Percentiles rank a stretch among this genome's conserved stretches.
phyloP scores from a whole-genome alignment of 768 basidiomycete species.

The Amanita rubescens region DNA sequence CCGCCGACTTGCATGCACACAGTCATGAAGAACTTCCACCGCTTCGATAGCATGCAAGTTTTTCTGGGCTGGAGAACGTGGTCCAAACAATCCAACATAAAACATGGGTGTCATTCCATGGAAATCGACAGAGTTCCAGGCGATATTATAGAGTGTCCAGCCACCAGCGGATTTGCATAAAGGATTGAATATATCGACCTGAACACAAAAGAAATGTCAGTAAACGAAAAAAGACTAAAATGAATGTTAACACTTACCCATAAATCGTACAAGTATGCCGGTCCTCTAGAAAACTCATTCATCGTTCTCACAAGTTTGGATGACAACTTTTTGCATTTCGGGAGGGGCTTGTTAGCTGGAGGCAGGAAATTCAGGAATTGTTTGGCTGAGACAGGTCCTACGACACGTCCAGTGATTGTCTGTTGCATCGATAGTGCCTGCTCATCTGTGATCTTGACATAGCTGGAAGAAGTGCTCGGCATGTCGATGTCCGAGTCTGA shows the following conservation, averaged over 20 bases:
- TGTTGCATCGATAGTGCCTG: neutral
- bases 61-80: neutral
- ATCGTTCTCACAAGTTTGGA: neutral
- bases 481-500: too few species aligned
- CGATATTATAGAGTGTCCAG: neutral
- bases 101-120: neutral
- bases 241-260: neutral
- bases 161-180: neutral
- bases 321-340: neutral
- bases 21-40: slow-evolving; percentile 1
- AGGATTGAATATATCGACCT: neutral
- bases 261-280: neutral
- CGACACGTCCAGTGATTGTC: neutral
- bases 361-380: slow-evolving; percentile 1
- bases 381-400: neutral
- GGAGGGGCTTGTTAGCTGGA: neutral
- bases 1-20: neutral
- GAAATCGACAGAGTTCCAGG: neutral
- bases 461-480: too few species aligned
- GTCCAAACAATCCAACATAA: neutral
- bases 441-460: neutral
- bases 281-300: neutral
- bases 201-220: neutral
- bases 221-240: neutral
- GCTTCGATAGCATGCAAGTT: neutral